Conservation (phyloP, 1,139 yeast species). For the Hyphopichia fennica region DNA sequence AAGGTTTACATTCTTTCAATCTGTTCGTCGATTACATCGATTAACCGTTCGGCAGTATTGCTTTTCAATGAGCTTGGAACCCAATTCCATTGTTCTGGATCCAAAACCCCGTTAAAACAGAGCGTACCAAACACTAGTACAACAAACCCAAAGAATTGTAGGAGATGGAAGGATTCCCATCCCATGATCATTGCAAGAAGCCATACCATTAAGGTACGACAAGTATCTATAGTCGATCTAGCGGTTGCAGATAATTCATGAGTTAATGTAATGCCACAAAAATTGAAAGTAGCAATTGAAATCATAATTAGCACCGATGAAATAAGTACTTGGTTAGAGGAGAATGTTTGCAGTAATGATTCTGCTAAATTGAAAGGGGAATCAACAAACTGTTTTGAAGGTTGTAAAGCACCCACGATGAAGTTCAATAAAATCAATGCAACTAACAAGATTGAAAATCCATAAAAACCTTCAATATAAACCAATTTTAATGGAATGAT, state of each 20-base stretch:
- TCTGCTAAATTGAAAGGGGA: slow-evolving; percentile 60
- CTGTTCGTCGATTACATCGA: slow-evolving; percentile 10
- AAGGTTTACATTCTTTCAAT: slow-evolving; percentile 7
- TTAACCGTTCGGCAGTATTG: slow-evolving; percentile 7
- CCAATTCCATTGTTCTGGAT: slow-evolving; percentile 45
- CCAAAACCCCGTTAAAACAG: slow-evolving; percentile 68
- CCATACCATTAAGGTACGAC: slow-evolving; percentile 79
- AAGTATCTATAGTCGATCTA: slow-evolving; percentile 77
- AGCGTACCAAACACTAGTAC: slow-evolving; percentile 72
- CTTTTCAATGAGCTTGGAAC: slow-evolving; percentile 47
- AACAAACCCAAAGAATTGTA: slow-evolving; percentile 67
- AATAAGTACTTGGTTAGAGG: slow-evolving; percentile 39
- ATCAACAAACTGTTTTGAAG: slow-evolving; percentile 32
- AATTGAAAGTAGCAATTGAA: slow-evolving; percentile 72
- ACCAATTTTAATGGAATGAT: slow-evolving; percentile 68
- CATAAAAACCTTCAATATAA: slow-evolving; percentile 75
- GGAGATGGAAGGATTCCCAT: slow-evolving; percentile 67
- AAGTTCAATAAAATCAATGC: slow-evolving; percentile 47
- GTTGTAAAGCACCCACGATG: slow-evolving; percentile 33
- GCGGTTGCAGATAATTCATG: slow-evolving; percentile 70
- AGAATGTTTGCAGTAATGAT: slow-evolving; percentile 52
- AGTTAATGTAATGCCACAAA: slow-evolving; percentile 72
- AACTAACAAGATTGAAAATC: slow-evolving; percentile 46
- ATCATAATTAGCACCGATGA: slow-evolving; percentile 68
- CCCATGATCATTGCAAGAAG: slow-evolving; percentile 69